A percentile compares a stretch with the other conserved stretches of the same genome.
Evolutionary conservation across 257 asterid species (phyloP).

Genomic region (Fraxinus quadrangulata): DNA sequence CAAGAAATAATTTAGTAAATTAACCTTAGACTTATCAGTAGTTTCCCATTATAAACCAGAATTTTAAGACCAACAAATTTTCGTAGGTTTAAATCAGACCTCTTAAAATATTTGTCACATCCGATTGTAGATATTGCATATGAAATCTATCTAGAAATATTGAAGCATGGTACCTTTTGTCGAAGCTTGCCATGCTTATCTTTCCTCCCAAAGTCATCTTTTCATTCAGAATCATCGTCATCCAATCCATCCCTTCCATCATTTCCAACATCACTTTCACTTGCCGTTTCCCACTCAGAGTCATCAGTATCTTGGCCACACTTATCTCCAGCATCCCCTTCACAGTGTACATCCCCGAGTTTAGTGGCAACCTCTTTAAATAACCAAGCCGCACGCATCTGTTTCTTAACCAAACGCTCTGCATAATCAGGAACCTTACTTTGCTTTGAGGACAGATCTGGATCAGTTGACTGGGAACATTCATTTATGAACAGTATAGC

Average conservation of each 20-base stretch:
- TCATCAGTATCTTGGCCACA: slow-evolving; percentile 77
- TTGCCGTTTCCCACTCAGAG: slow-evolving; percentile 99
- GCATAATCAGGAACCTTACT: slow-evolving; percentile 95
- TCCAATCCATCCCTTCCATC: slow-evolving; percentile 62
- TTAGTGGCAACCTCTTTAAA: slow-evolving; percentile 82
- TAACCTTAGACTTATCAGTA: too few relatives aligned
- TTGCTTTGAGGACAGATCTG: slow-evolving; percentile 72
- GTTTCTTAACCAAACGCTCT: slow-evolving; percentile 90
- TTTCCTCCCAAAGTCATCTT: slow-evolving; percentile 55
- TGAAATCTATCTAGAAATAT: neutral
- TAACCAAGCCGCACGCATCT: slow-evolving; percentile 94
- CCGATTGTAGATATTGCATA: neutral
- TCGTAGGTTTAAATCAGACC: too few relatives aligned
- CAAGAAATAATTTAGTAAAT: too few relatives aligned
- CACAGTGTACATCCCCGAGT: slow-evolving; percentile 83
- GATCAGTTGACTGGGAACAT: slow-evolving; percentile 87
- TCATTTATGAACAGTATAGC: slow-evolving; percentile 95
- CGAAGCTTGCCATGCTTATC: slow-evolving; percentile 52
- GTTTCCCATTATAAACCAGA: too few relatives aligned
- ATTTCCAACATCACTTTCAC: slow-evolving; percentile 85
- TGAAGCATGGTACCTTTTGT: slow-evolving; percentile 50
- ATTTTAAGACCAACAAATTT: too few relatives aligned
- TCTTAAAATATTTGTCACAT: too few relatives aligned
- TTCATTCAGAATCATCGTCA: slow-evolving; percentile 52
- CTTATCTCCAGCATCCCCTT: slow-evolving; percentile 61